Evolutionary conservation across 345 rosid species (phyloP), one percentile per base, ranked within the genome.

Genomic region (Brassica juncea): DNA sequence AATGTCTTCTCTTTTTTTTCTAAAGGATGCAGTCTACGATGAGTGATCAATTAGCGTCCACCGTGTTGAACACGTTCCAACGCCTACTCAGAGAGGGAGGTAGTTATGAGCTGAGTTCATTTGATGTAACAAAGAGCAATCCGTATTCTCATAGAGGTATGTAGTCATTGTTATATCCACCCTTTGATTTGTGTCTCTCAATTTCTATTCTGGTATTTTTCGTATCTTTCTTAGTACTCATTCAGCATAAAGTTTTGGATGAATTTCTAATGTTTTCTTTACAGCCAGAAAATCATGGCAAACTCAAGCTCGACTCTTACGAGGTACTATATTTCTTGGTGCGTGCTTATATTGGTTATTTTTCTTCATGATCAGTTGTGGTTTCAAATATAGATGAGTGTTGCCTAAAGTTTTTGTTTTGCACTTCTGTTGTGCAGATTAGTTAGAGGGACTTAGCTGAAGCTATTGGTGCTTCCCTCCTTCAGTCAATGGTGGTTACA

Each of bases 401-500:
- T 65, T 65, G 25, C 34, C 52, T 80, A 57, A 70, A 54, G n/a
- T 21, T 58, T 64, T 31, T 9, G 23, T 42, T 23, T 4, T 70
- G 57, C 37, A 28, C 11, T 75, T 80, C 31, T 28, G 57, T 6
- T 65, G 55, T 86, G 92, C 92, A 94, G 97, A 90, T 92, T 84
- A 88, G 88, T 68, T 62, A 74, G 81, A 94, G 97, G 28, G 92
- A 89, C 10, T 66, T 92, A 92, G 89, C 58, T 31, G 72, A 23
- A 77, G 31, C 52, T 65, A 32, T 84, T 21, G 71, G 14, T 25
- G 1, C 80, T 44, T 76, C 74, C 23, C 16, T 87, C 31, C 6
- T 90, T 70, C 82, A 78, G 68, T 23, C 34, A 66, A 4, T 76
- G 99, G 99, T 27, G 98, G 99, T 75, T 92, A 65, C 87, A 37